Base-by-base conservation (phyloP, 345 rosid genomes). In the Salix exigua region DNA sequence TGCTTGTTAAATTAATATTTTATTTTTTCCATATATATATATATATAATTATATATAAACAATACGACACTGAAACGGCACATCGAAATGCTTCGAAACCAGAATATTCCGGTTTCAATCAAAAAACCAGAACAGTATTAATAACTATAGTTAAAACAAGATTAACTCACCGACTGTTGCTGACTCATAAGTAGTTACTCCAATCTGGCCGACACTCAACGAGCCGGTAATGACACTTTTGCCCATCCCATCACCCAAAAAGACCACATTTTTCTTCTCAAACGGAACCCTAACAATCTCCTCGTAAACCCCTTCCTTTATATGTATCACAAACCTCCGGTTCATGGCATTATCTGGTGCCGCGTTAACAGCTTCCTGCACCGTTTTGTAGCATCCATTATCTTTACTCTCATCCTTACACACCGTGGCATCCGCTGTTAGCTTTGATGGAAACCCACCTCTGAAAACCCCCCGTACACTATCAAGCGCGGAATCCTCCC, bases 171-270 rank as follows among this genome's bases (percentile, higher is more conserved):
- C 95, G 55, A 95, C 94, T 4, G 97, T 90, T 19, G 99, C 97
- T 62, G 97, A 78, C 44, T 89, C 84, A 35, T 86, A 91, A 5
- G 99, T 91, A 62, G 91, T 86, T 44, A 91, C 74, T 18, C 97
- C 97, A 23, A 81, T 83, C 75, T 81, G 88, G 0, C 89, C 93
- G 23, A 79, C 96, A 61, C 74, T 83, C 25, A 85, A 65, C 5
- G 91, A 82, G 4, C 93, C 94, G 6, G 94, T 87, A 74, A 93
- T 91, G 48, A 95, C 88, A 19, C 97, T 90, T 83, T 89, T 91
- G 71, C 97, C 96, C 84, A 82, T 88, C 35, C 97, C 97, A 9
- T 91, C 97, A 0, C 99, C 99, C n/a, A 90, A 46, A 51, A 93
- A 89, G 50, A 91, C 97, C 4, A 95, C 91, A 77, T 91, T 90